Conservation (phyloP, 2,329 filamentous ascomycete genomes). For the Colletotrichum liaoningense region DNA sequence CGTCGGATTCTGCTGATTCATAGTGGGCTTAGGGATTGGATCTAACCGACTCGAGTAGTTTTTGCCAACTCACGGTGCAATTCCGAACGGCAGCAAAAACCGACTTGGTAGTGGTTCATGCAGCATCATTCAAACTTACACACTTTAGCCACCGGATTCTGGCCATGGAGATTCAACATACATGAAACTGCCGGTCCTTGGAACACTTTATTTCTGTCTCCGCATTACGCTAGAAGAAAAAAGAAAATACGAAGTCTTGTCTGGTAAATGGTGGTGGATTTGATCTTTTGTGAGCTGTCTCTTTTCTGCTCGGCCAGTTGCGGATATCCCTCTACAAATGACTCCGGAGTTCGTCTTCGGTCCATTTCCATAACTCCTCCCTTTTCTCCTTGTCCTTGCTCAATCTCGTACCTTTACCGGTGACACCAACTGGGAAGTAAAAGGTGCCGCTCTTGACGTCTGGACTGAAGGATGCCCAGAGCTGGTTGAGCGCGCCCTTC, state of each 20-base stretch:
- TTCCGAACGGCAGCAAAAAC: conserved; percentile 18
- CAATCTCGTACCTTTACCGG: conserved; percentile 36
- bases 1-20: background rate
- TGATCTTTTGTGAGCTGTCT: too few species aligned
- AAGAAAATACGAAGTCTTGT: background rate
- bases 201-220: conserved; percentile 8
- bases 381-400: conserved; percentile 41
- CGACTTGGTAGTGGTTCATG: conserved; percentile 20
- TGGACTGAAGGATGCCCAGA: conserved; percentile 46
- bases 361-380: conserved; percentile 50
- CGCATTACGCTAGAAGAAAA: conserved; percentile 6
- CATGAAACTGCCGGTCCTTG: conserved; percentile 13
- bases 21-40: background rate
- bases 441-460: conserved; percentile 43
- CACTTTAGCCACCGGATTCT: background rate
- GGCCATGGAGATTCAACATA: conserved; percentile 7
- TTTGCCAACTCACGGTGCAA: conserved; percentile 1
- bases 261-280: background rate
- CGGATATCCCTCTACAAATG: conserved; percentile 17
- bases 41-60: background rate
- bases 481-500: conserved; percentile 39
- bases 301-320: conserved; percentile 1
- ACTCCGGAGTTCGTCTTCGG: conserved; percentile 44
- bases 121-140: background rate
- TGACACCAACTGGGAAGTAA: conserved; percentile 47